These are phyloP conservation scores for Asclepias syriaca DNA, from an alignment of 257 asterid species.

Conservation along the genomic window DNA sequence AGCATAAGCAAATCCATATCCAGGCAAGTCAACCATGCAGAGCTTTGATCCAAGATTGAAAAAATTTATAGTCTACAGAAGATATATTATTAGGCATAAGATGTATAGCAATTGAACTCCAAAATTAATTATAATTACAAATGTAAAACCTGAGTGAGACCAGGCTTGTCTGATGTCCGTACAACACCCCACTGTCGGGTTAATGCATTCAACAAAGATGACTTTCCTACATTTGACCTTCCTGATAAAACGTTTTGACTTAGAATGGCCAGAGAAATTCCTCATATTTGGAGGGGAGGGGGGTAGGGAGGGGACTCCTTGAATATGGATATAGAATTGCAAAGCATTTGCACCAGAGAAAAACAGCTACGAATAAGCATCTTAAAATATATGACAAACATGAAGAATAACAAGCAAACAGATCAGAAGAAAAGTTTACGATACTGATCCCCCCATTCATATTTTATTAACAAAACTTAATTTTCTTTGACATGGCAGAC, in stretches of 20 bases:
- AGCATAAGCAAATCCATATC: slow-evolving; percentile 98
- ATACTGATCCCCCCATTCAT: not conserved
- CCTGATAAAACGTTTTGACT: slow-evolving; percentile 39
- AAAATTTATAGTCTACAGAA: slow-evolving; percentile 73
- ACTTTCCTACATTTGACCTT: slow-evolving; percentile 95
- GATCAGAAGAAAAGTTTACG: not conserved
- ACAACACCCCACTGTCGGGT: slow-evolving; percentile 98
- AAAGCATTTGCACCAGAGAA: not conserved
- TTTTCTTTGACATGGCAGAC: not conserved
- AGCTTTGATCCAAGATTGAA: slow-evolving; percentile 79
- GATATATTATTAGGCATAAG: slow-evolving; percentile 18
- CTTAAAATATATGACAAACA: slow-evolving; percentile 1
- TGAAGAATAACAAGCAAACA: slow-evolving; percentile 1
- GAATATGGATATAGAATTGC: not conserved
- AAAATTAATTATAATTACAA: slow-evolving; percentile 16
- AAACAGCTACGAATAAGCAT: not conserved
- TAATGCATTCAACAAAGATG: slow-evolving; percentile 80
- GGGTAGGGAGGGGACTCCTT: not conserved
- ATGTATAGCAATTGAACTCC: slow-evolving; percentile 13
- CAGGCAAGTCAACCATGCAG: slow-evolving; percentile 92
- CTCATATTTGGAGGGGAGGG: not conserved
- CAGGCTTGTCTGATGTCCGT: slow-evolving; percentile 98
- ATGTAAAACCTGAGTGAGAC: slow-evolving; percentile 81
- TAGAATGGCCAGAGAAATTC: not conserved
- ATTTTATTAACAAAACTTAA: not conserved